Base-by-base conservation (phyloP, 305 asterid genomes). In the Salvia sclarea region DNA sequence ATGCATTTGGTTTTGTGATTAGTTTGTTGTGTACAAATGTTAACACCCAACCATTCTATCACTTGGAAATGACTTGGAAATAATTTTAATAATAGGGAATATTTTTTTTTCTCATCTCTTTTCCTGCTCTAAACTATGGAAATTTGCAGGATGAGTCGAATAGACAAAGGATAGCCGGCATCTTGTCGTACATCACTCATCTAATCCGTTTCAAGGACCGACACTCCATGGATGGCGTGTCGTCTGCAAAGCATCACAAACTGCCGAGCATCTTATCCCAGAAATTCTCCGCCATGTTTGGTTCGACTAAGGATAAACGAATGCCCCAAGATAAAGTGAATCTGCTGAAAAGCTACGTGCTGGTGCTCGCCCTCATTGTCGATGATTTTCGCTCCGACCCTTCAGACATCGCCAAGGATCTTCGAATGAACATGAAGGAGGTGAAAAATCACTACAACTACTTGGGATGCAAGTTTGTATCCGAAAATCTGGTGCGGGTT, bases 391-490 rank as follows among this genome's bases (percentile, higher is more conserved):
- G 73, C 33, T 71, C 92, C 1, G 91, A 94, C 66, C 82, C 79
- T 1, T 35, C 85, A 1, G 97, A 94, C 66, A 86, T 94, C 66
- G 86, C 93, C 50, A 86, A 78, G 83, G 99, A 94, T 84, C 83
- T 94, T 35, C 85, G 92, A 48, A 86, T 88, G 82, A 59, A 63
- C 57, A 1, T 66, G 3, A 55, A n/a, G n/a, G n/a, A 68, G 4
- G 63, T 91, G 48, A 77, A 95, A 66, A 74, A 73, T 28, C 81
- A 83, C 68, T 89, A 78, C 5, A 82, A 82, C 57, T 82, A 70
- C 83, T 75, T 94, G 20, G 99, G 99, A 30, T 91, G 99, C 89
- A 94, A 91, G n/a, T n/a, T n/a, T n/a, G n/a, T n/a, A n/a, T n/a
- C n/a, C n/a, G n/a, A n/a, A n/a, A 88, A 89, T 37, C 40, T 63